Evolutionary conservation across 768 basidiomycete genomes (phyloP), one percentile per base, ranked within the genome.

Genomic region (Arthromyces matolae): DNA sequence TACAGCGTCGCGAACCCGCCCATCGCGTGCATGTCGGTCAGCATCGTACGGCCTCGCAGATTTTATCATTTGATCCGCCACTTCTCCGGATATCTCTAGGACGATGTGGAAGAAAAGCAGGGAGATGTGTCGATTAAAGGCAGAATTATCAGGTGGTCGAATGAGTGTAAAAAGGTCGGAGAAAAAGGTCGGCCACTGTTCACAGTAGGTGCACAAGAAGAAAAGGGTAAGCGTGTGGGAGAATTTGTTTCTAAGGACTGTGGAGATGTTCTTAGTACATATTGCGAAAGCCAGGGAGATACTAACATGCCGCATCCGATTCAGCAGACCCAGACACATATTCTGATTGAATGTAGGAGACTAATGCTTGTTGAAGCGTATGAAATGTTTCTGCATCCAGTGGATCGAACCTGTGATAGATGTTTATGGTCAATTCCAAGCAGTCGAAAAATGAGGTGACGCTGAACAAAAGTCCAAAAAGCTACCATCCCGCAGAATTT

Each of bases 1-100:
- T 24, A 99, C 88, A 16, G 85, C 85, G 64, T 98, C 94, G 37
- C 96, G 74, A 39, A 98, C 85, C 39, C 83, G 80, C 16, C 72
- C 83, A 69, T 99, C 96, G 46, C 93, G 81, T 36, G 77, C 72
- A 61, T 92, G 84, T 39, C 96, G 79, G 40, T 74, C 79, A 7
- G 75, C 69, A 45, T 74, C 83, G 62, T 79, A 93, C 34, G 80
- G 64, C 42, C 94, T 76, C 12, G 93, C 94, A 41, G 89, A 78
- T 68, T 95, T 93, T 59, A 98, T 82, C 52, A 92, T 81, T 59
- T 91, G 88, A 70, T 99, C 96, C 41, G 92, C 92, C n/a, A 98
- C 89, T 66, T 99, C 96, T 10, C 89, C 89, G 0, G 93, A 94
- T 45, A 98, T 94, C 65, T 99, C 96, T 50, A 89, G 82, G 35